These are phyloP conservation scores for Nicotiana undulata DNA, from an alignment of 257 asterid species.

Conservation along the genomic window DNA sequence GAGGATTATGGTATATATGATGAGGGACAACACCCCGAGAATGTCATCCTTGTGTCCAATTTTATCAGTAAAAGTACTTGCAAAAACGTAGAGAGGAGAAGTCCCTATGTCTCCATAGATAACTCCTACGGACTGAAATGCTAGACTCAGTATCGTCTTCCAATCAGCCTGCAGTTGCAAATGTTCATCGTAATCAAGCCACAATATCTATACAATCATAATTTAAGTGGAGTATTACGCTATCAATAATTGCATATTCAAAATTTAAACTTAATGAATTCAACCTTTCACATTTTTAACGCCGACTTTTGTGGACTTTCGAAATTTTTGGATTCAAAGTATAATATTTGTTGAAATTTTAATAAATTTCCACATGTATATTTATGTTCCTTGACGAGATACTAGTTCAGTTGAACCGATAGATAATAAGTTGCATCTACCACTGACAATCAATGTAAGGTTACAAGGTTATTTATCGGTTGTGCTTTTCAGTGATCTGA, in stretches of 20 bases:
- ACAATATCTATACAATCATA: neutral
- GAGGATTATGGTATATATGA: constrained; percentile 54
- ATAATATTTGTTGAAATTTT: too few relatives aligned
- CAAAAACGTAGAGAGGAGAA: constrained; percentile 65
- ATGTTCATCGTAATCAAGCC: neutral
- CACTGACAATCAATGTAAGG: too few relatives aligned
- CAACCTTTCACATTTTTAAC: too few relatives aligned
- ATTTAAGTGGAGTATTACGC: neutral
- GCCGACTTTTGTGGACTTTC: too few relatives aligned
- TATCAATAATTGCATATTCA: neutral
- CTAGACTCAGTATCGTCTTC: constrained; percentile 45
- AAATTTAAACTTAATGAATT: neutral
- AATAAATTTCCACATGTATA: too few relatives aligned
- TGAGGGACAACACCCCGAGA: constrained; percentile 59
- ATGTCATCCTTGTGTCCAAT: constrained; percentile 41
- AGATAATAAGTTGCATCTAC: too few relatives aligned
- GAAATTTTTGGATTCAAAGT: too few relatives aligned
- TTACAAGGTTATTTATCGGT: too few relatives aligned
- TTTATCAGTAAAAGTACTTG: constrained; percentile 38
- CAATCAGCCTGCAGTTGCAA: constrained; percentile 24
- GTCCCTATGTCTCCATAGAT: constrained; percentile 89
- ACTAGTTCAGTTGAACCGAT: too few relatives aligned
- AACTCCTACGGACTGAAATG: constrained; percentile 69
- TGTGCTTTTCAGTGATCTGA: too few relatives aligned
- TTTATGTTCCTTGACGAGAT: too few relatives aligned